Evolutionary conservation across 1,284 basidiomycete species (phyloP).

Genomic region (Sutorius eximius): DNA sequence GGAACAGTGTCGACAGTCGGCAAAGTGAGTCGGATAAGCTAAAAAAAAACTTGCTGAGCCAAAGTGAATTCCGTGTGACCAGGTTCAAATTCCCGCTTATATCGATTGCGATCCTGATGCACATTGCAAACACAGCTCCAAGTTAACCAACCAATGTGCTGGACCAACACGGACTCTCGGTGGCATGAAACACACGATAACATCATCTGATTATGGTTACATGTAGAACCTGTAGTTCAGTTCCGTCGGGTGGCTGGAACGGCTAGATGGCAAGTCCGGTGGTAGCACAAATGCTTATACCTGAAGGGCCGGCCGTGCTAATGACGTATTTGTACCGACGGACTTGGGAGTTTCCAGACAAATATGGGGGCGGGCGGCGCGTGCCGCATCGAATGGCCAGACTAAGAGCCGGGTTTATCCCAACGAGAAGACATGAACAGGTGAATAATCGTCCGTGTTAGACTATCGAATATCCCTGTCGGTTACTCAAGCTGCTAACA

Average conservation of each 20-base stretch:
- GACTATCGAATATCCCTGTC: background rate
- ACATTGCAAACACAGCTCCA: background rate
- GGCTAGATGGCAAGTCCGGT: no score
- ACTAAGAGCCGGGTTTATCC: slow-evolving; percentile 1
- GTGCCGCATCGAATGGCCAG: background rate
- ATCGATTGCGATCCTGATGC: background rate
- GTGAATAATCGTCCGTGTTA: background rate
- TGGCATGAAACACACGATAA: background rate
- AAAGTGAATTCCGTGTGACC: background rate
- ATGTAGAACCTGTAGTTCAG: background rate
- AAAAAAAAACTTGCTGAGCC: background rate
- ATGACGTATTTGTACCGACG: background rate
- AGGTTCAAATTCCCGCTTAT: background rate
- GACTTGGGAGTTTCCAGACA: background rate
- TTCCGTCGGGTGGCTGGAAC: background rate
- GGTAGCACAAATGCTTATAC: background rate
- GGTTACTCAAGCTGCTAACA: background rate
- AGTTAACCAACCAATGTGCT: background rate
- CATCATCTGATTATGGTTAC: background rate
- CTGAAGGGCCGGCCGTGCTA: background rate
- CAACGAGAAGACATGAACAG: background rate
- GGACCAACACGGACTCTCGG: background rate
- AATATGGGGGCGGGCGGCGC: background rate
- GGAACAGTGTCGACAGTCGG: background rate
- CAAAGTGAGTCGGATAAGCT: background rate